A percentile compares a stretch with the other conserved stretches of the same genome.
Evolutionary conservation across 768 basidiomycete genomes (phyloP).

Genomic region (Pleurotus cornucopiae): DNA sequence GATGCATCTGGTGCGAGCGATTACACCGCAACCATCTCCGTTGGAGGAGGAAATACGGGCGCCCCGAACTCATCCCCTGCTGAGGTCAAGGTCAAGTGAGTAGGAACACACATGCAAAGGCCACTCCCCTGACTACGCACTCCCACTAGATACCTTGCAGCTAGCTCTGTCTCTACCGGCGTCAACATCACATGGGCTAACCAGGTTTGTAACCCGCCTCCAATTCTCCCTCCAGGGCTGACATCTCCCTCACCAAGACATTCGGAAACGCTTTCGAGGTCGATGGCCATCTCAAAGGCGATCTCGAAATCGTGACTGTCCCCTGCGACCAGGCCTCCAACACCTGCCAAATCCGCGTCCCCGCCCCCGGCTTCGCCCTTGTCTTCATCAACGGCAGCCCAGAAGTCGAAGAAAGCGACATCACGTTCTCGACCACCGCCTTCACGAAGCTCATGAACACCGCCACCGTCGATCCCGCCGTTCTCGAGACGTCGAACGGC

Average conservation of each 20-base stretch:
- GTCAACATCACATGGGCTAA: slow-evolving; percentile 61
- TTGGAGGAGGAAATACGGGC: slow-evolving; percentile 38
- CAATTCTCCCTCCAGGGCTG: neutral
- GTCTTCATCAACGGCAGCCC: slow-evolving; percentile 57
- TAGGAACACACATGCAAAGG: neutral
- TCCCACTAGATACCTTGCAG: slow-evolving; percentile 43
- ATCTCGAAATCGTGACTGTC: slow-evolving; percentile 46
- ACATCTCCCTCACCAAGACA: neutral
- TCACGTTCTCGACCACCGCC: slow-evolving; percentile 55
- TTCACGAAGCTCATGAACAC: slow-evolving; percentile 49
- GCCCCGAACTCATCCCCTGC: slow-evolving; percentile 34
- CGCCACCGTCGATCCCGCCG: slow-evolving; percentile 46
- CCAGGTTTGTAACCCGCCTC: slow-evolving; percentile 30
- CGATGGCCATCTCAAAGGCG: slow-evolving; percentile 60
- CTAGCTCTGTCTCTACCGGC: slow-evolving; percentile 46
- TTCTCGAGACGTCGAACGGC: slow-evolving; percentile 55
- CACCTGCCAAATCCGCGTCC: slow-evolving; percentile 56
- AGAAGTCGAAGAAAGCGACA: slow-evolving; percentile 24
- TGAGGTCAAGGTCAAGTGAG: slow-evolving; percentile 56
- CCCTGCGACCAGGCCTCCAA: slow-evolving; percentile 47
- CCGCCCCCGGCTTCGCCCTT: slow-evolving; percentile 70
- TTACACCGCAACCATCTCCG: slow-evolving; percentile 45
- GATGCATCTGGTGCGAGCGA: slow-evolving; percentile 57
- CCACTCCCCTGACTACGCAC: slow-evolving; percentile 4
- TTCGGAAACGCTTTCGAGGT: slow-evolving; percentile 40